Conservation (phyloP, 2,329 filamentous ascomycete species). For the Dactylellina leptospora region DNA sequence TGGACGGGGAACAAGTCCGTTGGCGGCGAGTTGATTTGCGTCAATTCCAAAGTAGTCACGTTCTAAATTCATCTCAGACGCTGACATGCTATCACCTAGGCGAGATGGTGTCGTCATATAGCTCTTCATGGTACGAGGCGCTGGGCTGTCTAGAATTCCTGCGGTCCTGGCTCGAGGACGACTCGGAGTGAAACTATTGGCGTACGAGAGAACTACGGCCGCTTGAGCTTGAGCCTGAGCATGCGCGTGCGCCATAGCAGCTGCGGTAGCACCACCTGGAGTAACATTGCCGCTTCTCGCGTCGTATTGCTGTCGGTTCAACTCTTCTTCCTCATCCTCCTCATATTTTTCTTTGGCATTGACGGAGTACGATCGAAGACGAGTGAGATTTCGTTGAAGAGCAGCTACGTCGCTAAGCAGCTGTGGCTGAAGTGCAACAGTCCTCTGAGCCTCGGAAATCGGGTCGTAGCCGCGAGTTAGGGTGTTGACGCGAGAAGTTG, state of each 20-base stretch:
- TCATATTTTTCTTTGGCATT: conserved; percentile 98
- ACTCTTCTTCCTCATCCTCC: conserved; percentile 81
- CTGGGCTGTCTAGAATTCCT: conserved; percentile 83
- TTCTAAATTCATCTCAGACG: conserved; percentile 74
- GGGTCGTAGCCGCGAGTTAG: conserved; percentile 64
- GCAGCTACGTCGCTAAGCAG: conserved; percentile 75
- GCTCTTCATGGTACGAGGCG: conserved; percentile 71
- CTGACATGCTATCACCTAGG: conserved; percentile 77
- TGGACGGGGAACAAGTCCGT: conserved; percentile 76
- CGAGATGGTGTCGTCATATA: conserved; percentile 80
- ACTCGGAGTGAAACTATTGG: conserved; percentile 73
- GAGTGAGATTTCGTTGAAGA: conserved; percentile 77
- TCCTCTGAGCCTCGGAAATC: conserved; percentile 65
- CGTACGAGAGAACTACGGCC: conserved; percentile 64
- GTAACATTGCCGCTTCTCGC: conserved; percentile 70
- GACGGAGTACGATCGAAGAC: conserved; percentile 96
- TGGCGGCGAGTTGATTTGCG: conserved; percentile 81
- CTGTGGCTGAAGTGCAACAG: conserved; percentile 68
- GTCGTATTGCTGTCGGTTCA: conserved; percentile 65
- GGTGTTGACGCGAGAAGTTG: conserved; percentile 76
- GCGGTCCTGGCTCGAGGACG: conserved; percentile 90
- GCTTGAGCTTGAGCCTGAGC: conserved; percentile 66
- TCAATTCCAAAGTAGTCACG: conserved; percentile 62
- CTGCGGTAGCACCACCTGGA: conserved; percentile 65
- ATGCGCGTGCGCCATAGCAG: conserved; percentile 69